These are phyloP conservation scores for Handroanthus guayacan DNA, from an alignment of 257 asterid genomes.

Conservation along the genomic window DNA sequence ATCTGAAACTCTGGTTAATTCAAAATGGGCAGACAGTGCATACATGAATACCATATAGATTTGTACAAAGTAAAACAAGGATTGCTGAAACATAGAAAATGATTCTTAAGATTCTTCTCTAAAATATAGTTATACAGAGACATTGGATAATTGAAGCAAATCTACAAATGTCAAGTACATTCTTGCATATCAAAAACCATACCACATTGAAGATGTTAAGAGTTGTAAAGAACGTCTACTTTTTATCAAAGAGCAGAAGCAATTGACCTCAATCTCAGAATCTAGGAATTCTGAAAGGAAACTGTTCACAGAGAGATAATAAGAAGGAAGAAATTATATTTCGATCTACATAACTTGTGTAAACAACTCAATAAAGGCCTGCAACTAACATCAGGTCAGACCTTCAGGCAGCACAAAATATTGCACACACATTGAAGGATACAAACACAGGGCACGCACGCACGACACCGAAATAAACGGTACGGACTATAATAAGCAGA, in stretches of 20 bases:
- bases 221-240: background rate
- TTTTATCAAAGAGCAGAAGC: slow-evolving; percentile 11
- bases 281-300: background rate
- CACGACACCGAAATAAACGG: background rate
- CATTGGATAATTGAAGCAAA: slow-evolving; percentile 22
- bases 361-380: background rate
- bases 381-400: slow-evolving; percentile 5
- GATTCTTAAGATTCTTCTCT: background rate
- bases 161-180: slow-evolving; percentile 4
- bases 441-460: background rate
- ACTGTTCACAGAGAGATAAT: background rate
- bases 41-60: background rate
- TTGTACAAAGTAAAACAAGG: slow-evolving; percentile 8
- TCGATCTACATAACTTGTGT: slow-evolving; percentile 2
- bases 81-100: background rate
- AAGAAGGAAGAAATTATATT: background rate
- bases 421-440: background rate
- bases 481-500: background rate
- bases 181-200: slow-evolving; percentile 14
- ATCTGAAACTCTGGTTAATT: background rate
- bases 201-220: background rate
- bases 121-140: background rate
- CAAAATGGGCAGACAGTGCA: background rate
- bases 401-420: background rate
- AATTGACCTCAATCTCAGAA: slow-evolving; percentile 1